Evolutionary conservation across 2,329 filamentous ascomycete genomes (phyloP), one percentile per base, ranked within the genome.

Genomic region (Pseudogymnoascus destructans): DNA sequence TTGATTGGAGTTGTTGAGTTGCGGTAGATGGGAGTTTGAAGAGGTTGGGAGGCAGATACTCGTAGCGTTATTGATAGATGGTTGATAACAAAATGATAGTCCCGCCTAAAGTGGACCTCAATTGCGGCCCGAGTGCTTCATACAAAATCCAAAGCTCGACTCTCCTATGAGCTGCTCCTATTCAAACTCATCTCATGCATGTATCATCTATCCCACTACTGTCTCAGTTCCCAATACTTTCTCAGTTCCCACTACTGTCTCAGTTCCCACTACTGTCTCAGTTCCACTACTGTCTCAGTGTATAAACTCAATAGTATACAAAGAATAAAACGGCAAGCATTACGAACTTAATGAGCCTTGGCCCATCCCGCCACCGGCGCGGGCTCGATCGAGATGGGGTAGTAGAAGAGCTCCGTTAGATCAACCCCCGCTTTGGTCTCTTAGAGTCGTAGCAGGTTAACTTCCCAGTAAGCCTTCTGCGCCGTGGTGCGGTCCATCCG

Each of bases 61-160:
- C 17, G 10, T n/a, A 42, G 38, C 38, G 38, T 38, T 15, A 23
- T 42, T 42, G 38, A 40, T 17, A 8, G 38, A 23, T 13, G n/a
- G 38, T 42, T 42, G 38, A 42, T 49, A 49, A 25, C 40, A 42
- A 42, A 42, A 42, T 42, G 21, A 49, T 49, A 49, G 21, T 49
- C 10, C 10, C 35, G 27, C 27, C 2, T 35, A 35, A 35, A 35
- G 32, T 35, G 32, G 32, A n/a, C 32, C 32, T 35, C 13, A 35
- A 11, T 11, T 35, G 13, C 13, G 32, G 32, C 32, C 32, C 13
- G 13, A 35, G 32, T 35, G 32, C 35, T 19, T 5, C 9, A 13
- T 38, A 38, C 35, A 19, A 15, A 36, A 9, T 36, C 35, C n/a
- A 36, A 36, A 17, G 3, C 35, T 10, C 15, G 15, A 9, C 33